Base-by-base conservation (phyloP, 2,329 filamentous ascomycete genomes). In the Alternaria sp. region DNA sequence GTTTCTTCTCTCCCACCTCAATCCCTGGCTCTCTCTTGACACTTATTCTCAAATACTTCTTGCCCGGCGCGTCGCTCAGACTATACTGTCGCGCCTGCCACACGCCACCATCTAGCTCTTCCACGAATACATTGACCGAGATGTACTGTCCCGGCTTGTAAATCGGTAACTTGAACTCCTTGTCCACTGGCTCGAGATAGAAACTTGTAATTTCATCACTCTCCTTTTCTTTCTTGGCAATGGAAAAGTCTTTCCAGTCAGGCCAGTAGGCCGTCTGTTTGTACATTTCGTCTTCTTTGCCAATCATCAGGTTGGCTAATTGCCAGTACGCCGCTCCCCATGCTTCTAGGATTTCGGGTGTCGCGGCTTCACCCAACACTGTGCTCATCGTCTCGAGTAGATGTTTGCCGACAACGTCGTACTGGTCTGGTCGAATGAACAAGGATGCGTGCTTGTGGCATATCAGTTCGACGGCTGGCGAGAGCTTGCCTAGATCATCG, bases 401-500 rank as follows among this genome's bases (percentile, higher is more conserved):
- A 71, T 90, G 88, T 70, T 87, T 86, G 56, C 88, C 90, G 3
- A 93, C 89, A 43, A 92, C 85, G 34, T 84, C 82, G 76, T 93
- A 93, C 63, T 92, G 88, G 39, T 90, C 87, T 0, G 90, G 85
- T 56, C 81, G 82, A 72, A 93, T 88, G 68, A 87, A 87, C 2
- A 93, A 82, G 1, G 88, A 90, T 60, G 86, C 90, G 75, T 93
- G 91, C 78, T 92, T 93, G 75, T 92, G 87, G 75, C 88, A 90
- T 65, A 94, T 93, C 69, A 89, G 86, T 76, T 92, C 88, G 14
- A 87, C 77, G 0, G 84, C 81, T 0, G 85, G 82, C 12, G 75
- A 75, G 5, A 93, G 82, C 20, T 81, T 85, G 47, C 83, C 85
- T 0, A 92, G 83, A 72, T 92, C 84, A 75, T 89, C 87, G 75